Evolutionary conservation across 192 early-diverging fungal genomes (phyloP).

Genomic region (Rhizophagus clarus): DNA sequence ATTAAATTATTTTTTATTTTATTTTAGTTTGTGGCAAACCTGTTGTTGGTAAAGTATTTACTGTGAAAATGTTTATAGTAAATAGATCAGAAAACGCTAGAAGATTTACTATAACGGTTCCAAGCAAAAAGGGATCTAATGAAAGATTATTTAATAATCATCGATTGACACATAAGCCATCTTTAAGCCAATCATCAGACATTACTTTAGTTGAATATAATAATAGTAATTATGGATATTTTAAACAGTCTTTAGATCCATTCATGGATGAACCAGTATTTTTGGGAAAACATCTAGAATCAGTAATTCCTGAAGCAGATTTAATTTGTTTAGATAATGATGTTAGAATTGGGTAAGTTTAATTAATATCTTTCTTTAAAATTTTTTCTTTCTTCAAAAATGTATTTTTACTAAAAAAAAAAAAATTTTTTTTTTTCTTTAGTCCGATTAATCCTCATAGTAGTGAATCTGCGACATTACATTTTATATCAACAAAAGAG

Average conservation of each 20-base stretch:
- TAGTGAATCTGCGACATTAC: conserved; percentile 52
- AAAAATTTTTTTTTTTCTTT: neutral
- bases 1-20: neutral
- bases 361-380: neutral
- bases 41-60: conserved; percentile 55
- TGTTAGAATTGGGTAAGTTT: conserved; percentile 51
- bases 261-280: conserved; percentile 38
- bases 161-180: neutral
- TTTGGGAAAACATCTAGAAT: conserved; percentile 54
- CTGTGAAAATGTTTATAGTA: conserved; percentile 56
- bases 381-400: neutral
- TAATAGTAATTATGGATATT: neutral
- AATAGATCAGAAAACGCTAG: conserved; percentile 56
- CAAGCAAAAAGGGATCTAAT: conserved; percentile 52
- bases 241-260: neutral
- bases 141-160: conserved; percentile 21
- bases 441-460: conserved; percentile 55
- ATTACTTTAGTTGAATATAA: neutral
- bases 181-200: neutral
- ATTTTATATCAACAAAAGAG: conserved; percentile 61
- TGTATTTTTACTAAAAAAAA: neutral
- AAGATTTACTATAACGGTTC: conserved; percentile 56
- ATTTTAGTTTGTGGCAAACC: conserved; percentile 41
- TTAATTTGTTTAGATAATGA: conserved; percentile 62
- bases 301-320: conserved; percentile 58